Evolutionary conservation across 169 alveolate species (phyloP).

Genomic region (Eimeria acervulina): DNA sequence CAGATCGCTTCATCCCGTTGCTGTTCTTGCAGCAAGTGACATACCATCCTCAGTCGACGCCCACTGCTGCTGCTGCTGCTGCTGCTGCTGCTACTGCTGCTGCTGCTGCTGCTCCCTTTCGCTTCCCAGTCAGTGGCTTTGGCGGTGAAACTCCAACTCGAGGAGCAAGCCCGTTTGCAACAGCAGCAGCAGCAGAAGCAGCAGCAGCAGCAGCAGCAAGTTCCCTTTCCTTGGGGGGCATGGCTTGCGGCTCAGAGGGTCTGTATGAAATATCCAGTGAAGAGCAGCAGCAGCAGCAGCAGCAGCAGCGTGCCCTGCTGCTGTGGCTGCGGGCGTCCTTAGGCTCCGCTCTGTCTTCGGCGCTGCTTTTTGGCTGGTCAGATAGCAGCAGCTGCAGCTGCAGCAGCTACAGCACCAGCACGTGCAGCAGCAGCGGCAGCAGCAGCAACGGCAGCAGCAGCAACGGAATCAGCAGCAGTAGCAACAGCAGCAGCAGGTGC

Average conservation of each 20-base stretch:
- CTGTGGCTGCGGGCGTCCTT: conserved; percentile 65
- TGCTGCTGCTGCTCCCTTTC: conserved; percentile 61
- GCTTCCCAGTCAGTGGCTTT: conserved; percentile 67
- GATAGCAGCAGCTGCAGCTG: conserved; percentile 46
- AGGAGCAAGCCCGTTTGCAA: conserved; percentile 37
- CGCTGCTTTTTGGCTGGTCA: conserved; percentile 73
- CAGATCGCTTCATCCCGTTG: conserved; percentile 39
- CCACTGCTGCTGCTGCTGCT: conserved; percentile 20
- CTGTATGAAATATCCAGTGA: not conserved
- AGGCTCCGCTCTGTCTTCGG: conserved; percentile 71
- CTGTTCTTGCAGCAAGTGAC: not conserved
- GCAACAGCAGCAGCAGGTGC: conserved; percentile 53
- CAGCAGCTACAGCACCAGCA: conserved; percentile 50
- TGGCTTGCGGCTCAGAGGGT: not conserved
- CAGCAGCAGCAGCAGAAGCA: conserved; percentile 60
- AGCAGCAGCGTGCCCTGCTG: conserved; percentile 73
- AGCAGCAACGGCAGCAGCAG: not conserved
- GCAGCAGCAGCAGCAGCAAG: conserved; percentile 63
- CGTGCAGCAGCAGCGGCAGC: not conserved
- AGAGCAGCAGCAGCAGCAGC: conserved; percentile 70
- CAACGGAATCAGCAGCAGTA: not conserved
- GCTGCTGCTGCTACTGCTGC: conserved; percentile 22
- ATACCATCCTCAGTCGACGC: not conserved
- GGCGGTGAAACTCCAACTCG: not conserved
- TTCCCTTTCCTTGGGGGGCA: not conserved